Evolutionary conservation across 805 yeast genomes (phyloP).

Genomic region (Nakazawaea sp.): DNA sequence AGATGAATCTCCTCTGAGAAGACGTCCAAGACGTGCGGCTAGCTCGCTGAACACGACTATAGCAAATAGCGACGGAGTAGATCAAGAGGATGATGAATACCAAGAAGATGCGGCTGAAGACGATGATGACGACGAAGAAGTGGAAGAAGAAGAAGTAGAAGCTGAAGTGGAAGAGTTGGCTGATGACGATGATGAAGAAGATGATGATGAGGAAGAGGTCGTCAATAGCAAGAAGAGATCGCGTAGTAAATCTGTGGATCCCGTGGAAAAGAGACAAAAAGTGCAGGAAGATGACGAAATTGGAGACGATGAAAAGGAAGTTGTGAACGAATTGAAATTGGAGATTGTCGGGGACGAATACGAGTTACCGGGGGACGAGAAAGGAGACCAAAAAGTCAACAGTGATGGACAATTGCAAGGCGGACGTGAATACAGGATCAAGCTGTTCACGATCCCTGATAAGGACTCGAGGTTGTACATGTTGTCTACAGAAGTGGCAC

Average conservation of each 20-base stretch:
- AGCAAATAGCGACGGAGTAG: too few relatives aligned
- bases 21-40: slow-evolving; percentile 3
- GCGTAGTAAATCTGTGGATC: slow-evolving; percentile 22
- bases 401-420: slow-evolving; percentile 60
- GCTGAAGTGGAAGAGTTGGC: slow-evolving; percentile 20
- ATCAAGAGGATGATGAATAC: slow-evolving; percentile 5
- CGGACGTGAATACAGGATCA: slow-evolving; percentile 67
- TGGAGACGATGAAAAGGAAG: slow-evolving; percentile 19
- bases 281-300: slow-evolving; percentile 19
- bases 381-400: slow-evolving; percentile 72
- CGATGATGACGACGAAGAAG: slow-evolving; percentile 19
- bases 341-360: slow-evolving; percentile 71
- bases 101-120: slow-evolving; percentile 12
- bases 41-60: too few relatives aligned
- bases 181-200: slow-evolving; percentile 21
- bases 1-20: neutral
- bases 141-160: slow-evolving; percentile 23
- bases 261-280: slow-evolving; percentile 22
- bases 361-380: slow-evolving; percentile 65
- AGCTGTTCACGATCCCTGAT: slow-evolving; percentile 57
- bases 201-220: slow-evolving; percentile 18
- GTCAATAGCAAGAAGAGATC: slow-evolving; percentile 14
- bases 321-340: slow-evolving; percentile 26
- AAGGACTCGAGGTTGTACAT: slow-evolving; percentile 72
- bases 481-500: slow-evolving; percentile 94